Conservation (phyloP, 2,329 filamentous ascomycete genomes). For the Orbilia javanica region DNA sequence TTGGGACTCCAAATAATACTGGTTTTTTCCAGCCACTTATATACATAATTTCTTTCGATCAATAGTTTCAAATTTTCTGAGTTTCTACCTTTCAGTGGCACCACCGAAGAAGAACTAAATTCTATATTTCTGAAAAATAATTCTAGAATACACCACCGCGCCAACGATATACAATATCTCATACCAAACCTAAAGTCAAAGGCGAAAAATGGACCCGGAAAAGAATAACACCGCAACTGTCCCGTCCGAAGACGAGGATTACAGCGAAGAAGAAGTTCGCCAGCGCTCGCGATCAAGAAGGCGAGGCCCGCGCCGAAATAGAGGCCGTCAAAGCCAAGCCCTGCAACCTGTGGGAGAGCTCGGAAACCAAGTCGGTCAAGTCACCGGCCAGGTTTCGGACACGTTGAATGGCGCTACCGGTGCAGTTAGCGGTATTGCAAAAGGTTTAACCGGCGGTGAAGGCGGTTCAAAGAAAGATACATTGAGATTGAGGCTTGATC, state of each 20-base stretch:
- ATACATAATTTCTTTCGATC: neutral
- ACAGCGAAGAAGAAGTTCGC: slow-evolving; percentile 49
- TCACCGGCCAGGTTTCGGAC: slow-evolving; percentile 58
- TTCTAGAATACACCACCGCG: too few species aligned
- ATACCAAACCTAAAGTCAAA: neutral
- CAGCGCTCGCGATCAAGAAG: slow-evolving; percentile 50
- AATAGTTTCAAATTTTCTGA: neutral
- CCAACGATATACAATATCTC: neutral
- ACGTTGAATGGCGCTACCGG: slow-evolving; percentile 55
- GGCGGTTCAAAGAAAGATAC: slow-evolving; percentile 72
- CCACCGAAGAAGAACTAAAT: too few species aligned
- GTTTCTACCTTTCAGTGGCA: neutral
- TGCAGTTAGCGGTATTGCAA: slow-evolving; percentile 57
- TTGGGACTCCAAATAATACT: neutral
- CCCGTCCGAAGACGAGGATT: slow-evolving; percentile 51
- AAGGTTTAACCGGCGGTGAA: slow-evolving; percentile 53
- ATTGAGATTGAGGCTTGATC: slow-evolving; percentile 77
- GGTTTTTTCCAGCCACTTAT: neutral
- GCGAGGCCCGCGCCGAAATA: slow-evolving; percentile 51
- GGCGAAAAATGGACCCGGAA: slow-evolving; percentile 42
- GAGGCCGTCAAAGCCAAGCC: slow-evolving; percentile 45
- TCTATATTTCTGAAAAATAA: neutral
- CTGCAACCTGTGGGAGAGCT: slow-evolving; percentile 47
- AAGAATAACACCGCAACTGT: slow-evolving; percentile 53
- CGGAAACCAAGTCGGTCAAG: slow-evolving; percentile 53